Conservation (phyloP, 2,329 filamentous ascomycete species). For the Aspergillus ustus region DNA sequence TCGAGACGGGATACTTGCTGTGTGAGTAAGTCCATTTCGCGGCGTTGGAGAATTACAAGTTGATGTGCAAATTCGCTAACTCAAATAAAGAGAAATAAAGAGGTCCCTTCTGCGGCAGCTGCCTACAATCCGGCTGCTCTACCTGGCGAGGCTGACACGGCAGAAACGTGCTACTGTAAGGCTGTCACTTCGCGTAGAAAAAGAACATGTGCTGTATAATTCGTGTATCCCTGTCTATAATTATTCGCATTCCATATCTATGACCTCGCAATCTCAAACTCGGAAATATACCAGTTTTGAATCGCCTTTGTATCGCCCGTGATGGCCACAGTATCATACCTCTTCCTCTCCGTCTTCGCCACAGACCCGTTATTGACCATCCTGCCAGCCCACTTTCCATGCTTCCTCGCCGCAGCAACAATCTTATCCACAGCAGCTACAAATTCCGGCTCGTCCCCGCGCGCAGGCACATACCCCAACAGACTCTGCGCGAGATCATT, state of each 20-base stretch:
- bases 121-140: background rate
- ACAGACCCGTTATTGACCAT: conserved; percentile 52
- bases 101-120: too few relatives aligned
- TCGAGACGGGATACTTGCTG: too few relatives aligned
- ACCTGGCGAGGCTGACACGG: too few relatives aligned
- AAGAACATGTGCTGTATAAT: too few relatives aligned
- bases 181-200: too few relatives aligned
- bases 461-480: conserved; percentile 64
- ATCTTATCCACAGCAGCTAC: conserved; percentile 63
- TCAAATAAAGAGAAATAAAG: too few relatives aligned
- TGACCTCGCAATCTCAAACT: conserved; percentile 27
- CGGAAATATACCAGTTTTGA: conserved; percentile 55
- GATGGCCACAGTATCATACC: conserved; percentile 53
- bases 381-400: conserved; percentile 68
- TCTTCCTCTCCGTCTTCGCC: conserved; percentile 45
- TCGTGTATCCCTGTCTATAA: background rate
- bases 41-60: too few relatives aligned
- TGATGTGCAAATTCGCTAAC: too few relatives aligned
- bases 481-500: conserved; percentile 52
- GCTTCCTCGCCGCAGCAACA: conserved; percentile 60
- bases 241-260: background rate
- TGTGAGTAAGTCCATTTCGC: too few relatives aligned
- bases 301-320: conserved; percentile 54
- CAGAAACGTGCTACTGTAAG: too few relatives aligned
- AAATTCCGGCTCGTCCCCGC: conserved; percentile 59